A percentile compares a stretch with the other conserved stretches of the same genome.
Conservation (phyloP, 768 basidiomycete species). For the Lactarius psammicola region DNA sequence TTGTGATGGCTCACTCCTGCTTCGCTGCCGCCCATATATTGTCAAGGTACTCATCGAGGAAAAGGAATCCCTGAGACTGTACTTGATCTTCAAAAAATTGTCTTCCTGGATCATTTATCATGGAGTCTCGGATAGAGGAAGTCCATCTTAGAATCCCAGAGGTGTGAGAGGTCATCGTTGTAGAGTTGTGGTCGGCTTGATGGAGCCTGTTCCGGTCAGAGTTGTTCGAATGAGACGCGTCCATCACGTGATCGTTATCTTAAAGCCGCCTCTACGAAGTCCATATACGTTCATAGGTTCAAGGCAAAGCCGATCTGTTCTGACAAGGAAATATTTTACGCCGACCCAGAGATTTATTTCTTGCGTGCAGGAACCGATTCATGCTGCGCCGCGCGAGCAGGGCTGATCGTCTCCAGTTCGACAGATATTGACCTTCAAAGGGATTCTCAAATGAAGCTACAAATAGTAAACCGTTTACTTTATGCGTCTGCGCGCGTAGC, state of each 20-base stretch:
- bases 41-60: slow-evolving; percentile 76
- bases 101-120: slow-evolving; percentile 71
- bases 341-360: neutral
- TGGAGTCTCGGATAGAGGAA: slow-evolving; percentile 59
- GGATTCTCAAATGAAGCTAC: neutral
- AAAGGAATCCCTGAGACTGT: slow-evolving; percentile 71
- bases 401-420: neutral
- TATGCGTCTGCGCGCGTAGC: neutral
- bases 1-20: slow-evolving; percentile 49
- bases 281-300: too few relatives aligned
- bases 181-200: neutral
- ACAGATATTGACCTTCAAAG: neutral
- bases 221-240: slow-evolving; percentile 12
- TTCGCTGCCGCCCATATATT: slow-evolving; percentile 63
- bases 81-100: slow-evolving; percentile 71
- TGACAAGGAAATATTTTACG: neutral
- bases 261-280: too few relatives aligned
- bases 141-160: slow-evolving; percentile 68
- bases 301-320: neutral
- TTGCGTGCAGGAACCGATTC: neutral
- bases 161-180: slow-evolving; percentile 21
- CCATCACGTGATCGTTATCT: slow-evolving; percentile 20
- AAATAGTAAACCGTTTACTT: slow-evolving; percentile 1
- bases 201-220: neutral
- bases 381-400: neutral